phyloP scores from a whole-genome alignment of 257 asterid genomes.

The Gentiana dahurica region DNA sequence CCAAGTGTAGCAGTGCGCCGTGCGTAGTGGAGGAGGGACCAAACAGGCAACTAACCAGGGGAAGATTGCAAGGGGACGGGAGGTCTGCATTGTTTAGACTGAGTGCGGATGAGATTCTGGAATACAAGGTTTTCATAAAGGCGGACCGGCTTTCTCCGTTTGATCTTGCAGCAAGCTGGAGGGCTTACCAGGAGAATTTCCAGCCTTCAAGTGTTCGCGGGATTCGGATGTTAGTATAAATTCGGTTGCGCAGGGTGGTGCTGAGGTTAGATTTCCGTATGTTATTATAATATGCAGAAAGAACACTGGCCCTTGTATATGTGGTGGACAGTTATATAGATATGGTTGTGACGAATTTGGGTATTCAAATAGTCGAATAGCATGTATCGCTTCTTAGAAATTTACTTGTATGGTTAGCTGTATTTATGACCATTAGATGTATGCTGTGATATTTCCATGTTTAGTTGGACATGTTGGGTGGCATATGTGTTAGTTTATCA shows the following conservation, averaged over 20 bases:
- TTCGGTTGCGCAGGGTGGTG: slow-evolving; percentile 35
- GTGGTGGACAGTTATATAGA: background rate
- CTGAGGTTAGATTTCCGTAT: slow-evolving; percentile 33
- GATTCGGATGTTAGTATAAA: slow-evolving; percentile 83
- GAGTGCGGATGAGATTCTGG: slow-evolving; percentile 54
- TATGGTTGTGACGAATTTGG: no score
- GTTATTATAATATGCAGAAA: background rate
- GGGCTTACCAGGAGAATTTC: slow-evolving; percentile 88
- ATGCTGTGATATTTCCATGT: no score
- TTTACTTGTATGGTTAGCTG: no score
- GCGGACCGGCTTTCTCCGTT: slow-evolving; percentile 89
- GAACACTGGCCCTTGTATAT: background rate
- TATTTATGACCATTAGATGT: no score
- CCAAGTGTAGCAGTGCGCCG: slow-evolving; percentile 42
- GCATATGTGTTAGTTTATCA: no score
- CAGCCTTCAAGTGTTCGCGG: slow-evolving; percentile 87
- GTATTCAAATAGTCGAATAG: no score
- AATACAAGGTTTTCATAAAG: slow-evolving; percentile 64
- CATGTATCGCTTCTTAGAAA: background rate
- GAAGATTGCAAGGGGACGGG: slow-evolving; percentile 69
- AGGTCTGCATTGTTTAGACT: slow-evolving; percentile 57
- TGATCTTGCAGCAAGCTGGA: slow-evolving; percentile 99
- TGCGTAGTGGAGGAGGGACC: slow-evolving; percentile 89
- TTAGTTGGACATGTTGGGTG: no score
- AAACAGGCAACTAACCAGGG: slow-evolving; percentile 67